These are phyloP conservation scores for Melastoma candidum DNA, from an alignment of 441 rosid genomes.

Conservation along the genomic window DNA sequence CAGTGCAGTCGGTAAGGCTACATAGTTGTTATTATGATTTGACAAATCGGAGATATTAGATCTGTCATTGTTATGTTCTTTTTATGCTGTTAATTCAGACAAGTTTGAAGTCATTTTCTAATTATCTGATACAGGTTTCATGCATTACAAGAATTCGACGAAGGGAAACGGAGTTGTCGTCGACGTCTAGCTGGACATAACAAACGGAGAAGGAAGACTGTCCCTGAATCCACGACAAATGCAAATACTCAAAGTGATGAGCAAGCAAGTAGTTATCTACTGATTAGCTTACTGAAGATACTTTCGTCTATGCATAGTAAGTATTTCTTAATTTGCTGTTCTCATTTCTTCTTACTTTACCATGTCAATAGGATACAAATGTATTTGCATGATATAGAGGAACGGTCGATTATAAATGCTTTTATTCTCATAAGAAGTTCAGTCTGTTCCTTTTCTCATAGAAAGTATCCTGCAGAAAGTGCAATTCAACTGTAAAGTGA, in stretches of 20 bases:
- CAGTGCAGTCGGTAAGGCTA: conserved; percentile 84
- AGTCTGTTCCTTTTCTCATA: too few species aligned
- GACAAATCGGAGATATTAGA: too few species aligned
- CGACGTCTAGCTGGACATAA: conserved; percentile 98
- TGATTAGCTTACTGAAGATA: conserved; percentile 72
- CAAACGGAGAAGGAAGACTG: conserved; percentile 87
- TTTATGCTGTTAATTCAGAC: conserved; percentile 1
- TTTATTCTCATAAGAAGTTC: too few species aligned
- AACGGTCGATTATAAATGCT: too few species aligned
- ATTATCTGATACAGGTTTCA: conserved; percentile 49
- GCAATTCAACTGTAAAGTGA: too few species aligned
- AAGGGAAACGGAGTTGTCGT: conserved; percentile 96
- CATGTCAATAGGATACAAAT: too few species aligned
- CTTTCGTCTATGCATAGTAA: conserved; percentile 81
- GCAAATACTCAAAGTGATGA: conserved; percentile 51
- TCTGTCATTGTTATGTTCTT: neutral
- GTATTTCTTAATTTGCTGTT: conserved; percentile 15
- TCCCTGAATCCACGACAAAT: conserved; percentile 46
- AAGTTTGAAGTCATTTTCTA: neutral
- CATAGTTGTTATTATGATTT: too few species aligned
- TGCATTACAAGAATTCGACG: conserved; percentile 94
- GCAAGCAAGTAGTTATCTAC: conserved; percentile 60
- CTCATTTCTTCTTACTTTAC: neutral
- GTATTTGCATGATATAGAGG: too few species aligned
- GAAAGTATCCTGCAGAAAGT: too few species aligned